Conservation (phyloP, 2,329 filamentous ascomycete species). For the Trichoderma sp. region DNA sequence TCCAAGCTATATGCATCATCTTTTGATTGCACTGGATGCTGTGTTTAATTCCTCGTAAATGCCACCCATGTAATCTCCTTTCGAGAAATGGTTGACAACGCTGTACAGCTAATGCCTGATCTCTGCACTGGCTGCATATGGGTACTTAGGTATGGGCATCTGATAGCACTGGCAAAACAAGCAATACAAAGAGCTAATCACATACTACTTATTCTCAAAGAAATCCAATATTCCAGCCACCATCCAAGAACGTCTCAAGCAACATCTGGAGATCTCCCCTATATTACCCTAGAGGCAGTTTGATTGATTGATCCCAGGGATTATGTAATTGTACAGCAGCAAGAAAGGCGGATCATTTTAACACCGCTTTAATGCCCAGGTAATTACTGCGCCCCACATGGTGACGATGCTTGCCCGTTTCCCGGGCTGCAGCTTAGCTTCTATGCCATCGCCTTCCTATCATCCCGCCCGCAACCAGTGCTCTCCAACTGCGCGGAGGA, state of each 20-base stretch:
- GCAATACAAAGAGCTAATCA: not conserved
- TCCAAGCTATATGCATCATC: not conserved
- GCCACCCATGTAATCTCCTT: no score
- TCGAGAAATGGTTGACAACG: not conserved
- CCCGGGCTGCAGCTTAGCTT: constrained; percentile 19
- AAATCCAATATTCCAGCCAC: not conserved
- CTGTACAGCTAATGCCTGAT: not conserved
- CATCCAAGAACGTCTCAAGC: not conserved
- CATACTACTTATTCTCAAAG: not conserved
- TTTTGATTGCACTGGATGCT: not conserved
- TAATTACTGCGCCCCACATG: constrained; percentile 26
- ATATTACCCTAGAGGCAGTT: not conserved
- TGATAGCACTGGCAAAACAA: not conserved
- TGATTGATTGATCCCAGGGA: not conserved
- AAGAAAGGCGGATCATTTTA: constrained; percentile 19
- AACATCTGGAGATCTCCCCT: not conserved
- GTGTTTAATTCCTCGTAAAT: not conserved
- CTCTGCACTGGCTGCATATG: not conserved
- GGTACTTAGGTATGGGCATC: not conserved
- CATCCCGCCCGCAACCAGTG: constrained; percentile 25
- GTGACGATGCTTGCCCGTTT: constrained; percentile 17
- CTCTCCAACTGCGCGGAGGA: constrained; percentile 1
- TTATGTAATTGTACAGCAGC: not conserved
- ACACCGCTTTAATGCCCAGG: constrained; percentile 4
- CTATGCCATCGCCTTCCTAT: constrained; percentile 4